Percentiles rank a stretch among this genome's conserved stretches.
Conservation (phyloP, 306 rosid species). For the Dicorynia guianensis region DNA sequence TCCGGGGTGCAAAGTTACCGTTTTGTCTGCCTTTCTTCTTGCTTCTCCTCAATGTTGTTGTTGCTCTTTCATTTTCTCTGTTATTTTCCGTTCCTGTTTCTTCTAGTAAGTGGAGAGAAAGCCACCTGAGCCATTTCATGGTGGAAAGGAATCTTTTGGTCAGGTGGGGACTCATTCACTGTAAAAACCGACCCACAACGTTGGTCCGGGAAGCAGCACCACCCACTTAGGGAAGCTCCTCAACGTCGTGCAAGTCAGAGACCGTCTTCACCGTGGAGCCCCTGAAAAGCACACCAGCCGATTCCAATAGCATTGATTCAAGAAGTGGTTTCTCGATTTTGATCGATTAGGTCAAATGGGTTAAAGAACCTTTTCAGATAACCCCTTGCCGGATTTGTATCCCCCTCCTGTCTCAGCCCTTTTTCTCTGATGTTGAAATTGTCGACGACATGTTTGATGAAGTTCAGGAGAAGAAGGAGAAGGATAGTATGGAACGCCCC, state of each 20-base stretch:
- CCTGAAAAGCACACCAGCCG: slow-evolving; percentile 75
- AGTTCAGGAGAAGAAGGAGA: not conserved
- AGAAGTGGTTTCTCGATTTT: slow-evolving; percentile 52
- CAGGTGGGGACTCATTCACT: slow-evolving; percentile 92
- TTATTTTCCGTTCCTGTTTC: too few relatives aligned
- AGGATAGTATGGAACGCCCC: too few relatives aligned
- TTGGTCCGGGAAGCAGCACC: slow-evolving; percentile 85
- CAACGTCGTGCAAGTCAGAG: slow-evolving; percentile 78
- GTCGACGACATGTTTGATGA: slow-evolving; percentile 44
- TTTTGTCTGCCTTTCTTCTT: too few relatives aligned
- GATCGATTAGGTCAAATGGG: slow-evolving; percentile 48
- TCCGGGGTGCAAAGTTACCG: too few relatives aligned
- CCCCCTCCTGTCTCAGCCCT: slow-evolving; percentile 53
- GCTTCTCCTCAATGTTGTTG: too few relatives aligned
- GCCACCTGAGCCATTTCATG: slow-evolving; percentile 88
- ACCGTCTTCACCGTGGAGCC: slow-evolving; percentile 62
- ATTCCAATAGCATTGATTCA: slow-evolving; percentile 60
- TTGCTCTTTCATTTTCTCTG: too few relatives aligned
- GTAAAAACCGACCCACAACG: slow-evolving; percentile 87
- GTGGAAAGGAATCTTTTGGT: slow-evolving; percentile 88
- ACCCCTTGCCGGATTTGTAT: too few relatives aligned
- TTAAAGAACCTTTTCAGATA: slow-evolving; percentile 64
- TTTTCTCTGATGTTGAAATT: slow-evolving; percentile 39
- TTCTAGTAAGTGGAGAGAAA: too few relatives aligned
- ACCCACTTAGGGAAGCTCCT: slow-evolving; percentile 88